Evolutionary conservation across 1,139 yeast species (phyloP), one percentile per base, ranked within the genome.

Genomic region (Yamadazyma sp.): DNA sequence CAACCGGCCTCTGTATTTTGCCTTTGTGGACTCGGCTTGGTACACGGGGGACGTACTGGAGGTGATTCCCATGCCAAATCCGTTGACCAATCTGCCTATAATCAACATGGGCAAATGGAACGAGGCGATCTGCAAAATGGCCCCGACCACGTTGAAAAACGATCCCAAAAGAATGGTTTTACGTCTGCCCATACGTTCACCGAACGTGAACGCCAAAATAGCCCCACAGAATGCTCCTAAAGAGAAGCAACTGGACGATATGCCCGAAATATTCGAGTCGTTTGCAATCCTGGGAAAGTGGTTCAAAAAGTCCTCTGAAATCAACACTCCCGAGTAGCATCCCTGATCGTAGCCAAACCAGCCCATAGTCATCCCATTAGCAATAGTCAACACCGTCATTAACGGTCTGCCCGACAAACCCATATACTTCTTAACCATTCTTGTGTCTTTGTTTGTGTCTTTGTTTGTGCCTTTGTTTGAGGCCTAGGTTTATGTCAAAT

Each of bases 261-360:
- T 70, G 33, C 73, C 76, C 40, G 65, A 68, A 32, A 62, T 53
- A 15, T 70, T 64, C 2, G 69, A 53, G 39, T 64, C 50, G 8
- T 57, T 53, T 20, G 53, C 53, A 29, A 65, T 59, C 41, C 53
- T 47, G 26, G 59, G 53, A 59, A 59, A 56, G 40, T 50, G 47
- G 37, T 48, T 41, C 33, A 64, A 57, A 50, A 67, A 56, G 48
- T 59, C 51, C 39, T 64, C 64, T 31, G 68, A 48, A 36, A 61
- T 57, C 47, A 66, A 77, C 35, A 79, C 64, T 48, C 85, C 83
- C 13, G 82, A 73, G 82, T 80, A 79, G 39, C 83, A 73, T 52
- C 89, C 89, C 59, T 83, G 89, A 55, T 82, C 88, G 50, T 81
- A 82, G 39, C 90, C 90, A 53, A 83, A 83, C 46, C 45, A 45